These are phyloP conservation scores for Corrigiola litoralis DNA, from an alignment of 179 eudicot genomes.

Conservation along the genomic window DNA sequence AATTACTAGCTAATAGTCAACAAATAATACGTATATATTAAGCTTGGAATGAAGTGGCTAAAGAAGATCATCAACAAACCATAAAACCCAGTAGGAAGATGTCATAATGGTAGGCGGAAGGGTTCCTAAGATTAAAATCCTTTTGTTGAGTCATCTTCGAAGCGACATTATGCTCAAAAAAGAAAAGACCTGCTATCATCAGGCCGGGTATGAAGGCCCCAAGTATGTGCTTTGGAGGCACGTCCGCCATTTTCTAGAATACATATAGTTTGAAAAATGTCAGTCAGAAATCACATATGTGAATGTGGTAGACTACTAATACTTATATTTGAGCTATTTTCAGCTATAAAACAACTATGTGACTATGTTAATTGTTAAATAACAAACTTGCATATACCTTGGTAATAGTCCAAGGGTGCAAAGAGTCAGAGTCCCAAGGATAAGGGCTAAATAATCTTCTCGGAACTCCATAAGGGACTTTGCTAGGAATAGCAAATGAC, in stretches of 20 bases:
- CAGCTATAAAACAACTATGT: too few species aligned
- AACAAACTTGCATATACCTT: conserved; percentile 34
- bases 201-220: conserved; percentile 45
- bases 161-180: conserved; percentile 52
- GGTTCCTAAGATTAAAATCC: conserved; percentile 45
- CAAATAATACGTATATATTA: too few species aligned
- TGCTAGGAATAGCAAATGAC: conserved; percentile 45
- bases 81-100: conserved; percentile 37
- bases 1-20: too few species aligned
- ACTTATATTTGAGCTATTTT: too few species aligned
- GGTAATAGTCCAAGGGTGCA: conserved; percentile 55
- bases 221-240: conserved; percentile 31
- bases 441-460: conserved; percentile 59
- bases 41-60: neutral
- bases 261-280: too few species aligned
- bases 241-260: conserved; percentile 38
- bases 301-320: too few species aligned
- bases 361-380: neutral
- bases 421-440: conserved; percentile 60
- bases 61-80: conserved; percentile 19
- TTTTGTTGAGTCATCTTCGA: conserved; percentile 49
- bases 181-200: conserved; percentile 45
- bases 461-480: conserved; percentile 59
- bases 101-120: conserved; percentile 47
- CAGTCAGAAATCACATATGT: too few species aligned